Conservation (phyloP, 2,329 filamentous ascomycete species). For the Aspergillus puulaauensis region DNA sequence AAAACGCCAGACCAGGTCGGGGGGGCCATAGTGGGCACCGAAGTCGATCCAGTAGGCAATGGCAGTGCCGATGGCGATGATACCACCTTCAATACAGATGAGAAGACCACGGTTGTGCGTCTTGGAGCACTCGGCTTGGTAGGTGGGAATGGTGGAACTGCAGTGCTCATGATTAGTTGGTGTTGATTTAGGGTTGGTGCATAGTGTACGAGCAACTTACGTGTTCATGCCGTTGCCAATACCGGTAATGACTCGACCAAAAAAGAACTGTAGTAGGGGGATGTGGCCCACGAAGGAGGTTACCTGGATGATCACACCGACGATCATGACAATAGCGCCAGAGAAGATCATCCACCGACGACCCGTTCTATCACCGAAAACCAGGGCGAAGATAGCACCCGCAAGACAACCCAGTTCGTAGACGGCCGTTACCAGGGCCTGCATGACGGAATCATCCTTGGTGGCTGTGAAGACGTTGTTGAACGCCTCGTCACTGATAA, state of each 20-base stretch:
- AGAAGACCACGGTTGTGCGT: constrained; percentile 60
- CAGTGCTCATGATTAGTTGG: not conserved
- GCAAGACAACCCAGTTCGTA: constrained; percentile 37
- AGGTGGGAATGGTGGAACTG: constrained; percentile 52
- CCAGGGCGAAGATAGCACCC: constrained; percentile 38
- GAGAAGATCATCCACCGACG: constrained; percentile 53
- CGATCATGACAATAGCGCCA: constrained; percentile 53
- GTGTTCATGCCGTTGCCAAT: constrained; percentile 59
- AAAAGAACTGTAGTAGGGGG: constrained; percentile 51
- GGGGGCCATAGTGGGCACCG: constrained; percentile 39
- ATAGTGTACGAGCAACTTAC: not conserved
- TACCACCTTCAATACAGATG: constrained; percentile 59
- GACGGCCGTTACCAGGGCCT: constrained; percentile 33
- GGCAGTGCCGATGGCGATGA: constrained; percentile 51
- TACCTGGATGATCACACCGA: constrained; percentile 42
- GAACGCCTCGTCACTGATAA: constrained; percentile 35
- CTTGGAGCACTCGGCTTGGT: constrained; percentile 54
- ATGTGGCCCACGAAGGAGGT: constrained; percentile 31
- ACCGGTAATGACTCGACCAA: constrained; percentile 54
- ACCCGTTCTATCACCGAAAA: constrained; percentile 37
- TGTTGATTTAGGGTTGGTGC: not conserved
- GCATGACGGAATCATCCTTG: constrained; percentile 39
- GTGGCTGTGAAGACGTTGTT: constrained; percentile 35
- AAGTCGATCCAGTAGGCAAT: constrained; percentile 56
- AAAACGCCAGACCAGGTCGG: constrained; percentile 49